Evolutionary conservation across 139 green algal species (phyloP).

Genomic region (Coelastrella sp.): DNA sequence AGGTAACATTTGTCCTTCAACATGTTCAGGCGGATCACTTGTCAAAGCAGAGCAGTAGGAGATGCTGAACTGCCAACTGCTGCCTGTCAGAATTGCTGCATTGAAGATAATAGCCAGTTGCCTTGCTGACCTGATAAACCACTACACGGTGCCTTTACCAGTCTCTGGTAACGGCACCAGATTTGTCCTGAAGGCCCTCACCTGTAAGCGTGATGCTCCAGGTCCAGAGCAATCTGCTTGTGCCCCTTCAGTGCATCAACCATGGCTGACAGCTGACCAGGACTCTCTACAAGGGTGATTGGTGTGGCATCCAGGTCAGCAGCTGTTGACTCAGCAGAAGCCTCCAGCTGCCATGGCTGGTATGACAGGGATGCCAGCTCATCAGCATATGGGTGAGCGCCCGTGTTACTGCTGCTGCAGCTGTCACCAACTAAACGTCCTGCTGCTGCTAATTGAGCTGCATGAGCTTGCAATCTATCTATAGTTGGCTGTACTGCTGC

Average conservation of each 20-base stretch:
- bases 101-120: no score
- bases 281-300: constrained; percentile 71
- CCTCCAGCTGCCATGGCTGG: constrained; percentile 44
- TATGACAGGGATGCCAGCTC: constrained; percentile 58
- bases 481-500: background rate
- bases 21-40: no score
- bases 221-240: constrained; percentile 85
- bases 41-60: no score
- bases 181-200: constrained; percentile 13
- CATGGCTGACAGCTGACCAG: constrained; percentile 56
- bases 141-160: no score
- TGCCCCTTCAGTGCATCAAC: constrained; percentile 55
- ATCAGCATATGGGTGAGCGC: constrained; percentile 71
- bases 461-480: background rate
- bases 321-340: background rate
- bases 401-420: background rate
- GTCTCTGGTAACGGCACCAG: background rate
- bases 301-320: constrained; percentile 54
- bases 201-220: constrained; percentile 91
- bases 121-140: no score
- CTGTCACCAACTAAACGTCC: background rate
- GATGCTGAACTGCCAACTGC: no score
- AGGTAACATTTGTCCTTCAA: no score
- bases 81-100: no score
- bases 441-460: constrained; percentile 9